phyloP scores from a whole-genome alignment of 306 rosid species.

The Dicorynia guianensis region DNA sequence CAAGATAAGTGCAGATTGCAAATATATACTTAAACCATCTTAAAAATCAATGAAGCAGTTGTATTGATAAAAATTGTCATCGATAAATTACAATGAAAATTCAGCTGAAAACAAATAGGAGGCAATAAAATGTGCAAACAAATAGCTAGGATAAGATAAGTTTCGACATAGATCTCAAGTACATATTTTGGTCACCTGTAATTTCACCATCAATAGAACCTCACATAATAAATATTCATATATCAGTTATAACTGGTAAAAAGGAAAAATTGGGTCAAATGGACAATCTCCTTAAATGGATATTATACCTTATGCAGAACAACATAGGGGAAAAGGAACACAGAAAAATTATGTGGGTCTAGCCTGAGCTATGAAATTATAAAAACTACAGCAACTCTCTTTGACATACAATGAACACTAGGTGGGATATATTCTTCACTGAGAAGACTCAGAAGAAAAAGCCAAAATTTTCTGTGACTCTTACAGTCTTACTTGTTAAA shows the following conservation, averaged over 20 bases:
- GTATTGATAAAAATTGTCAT: background rate
- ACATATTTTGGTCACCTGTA: background rate
- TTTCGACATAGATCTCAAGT: background rate
- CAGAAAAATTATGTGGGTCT: background rate
- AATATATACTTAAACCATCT: background rate
- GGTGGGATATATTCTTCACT: background rate
- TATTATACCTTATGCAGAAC: background rate
- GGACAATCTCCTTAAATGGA: background rate
- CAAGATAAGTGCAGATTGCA: background rate
- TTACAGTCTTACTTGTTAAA: background rate
- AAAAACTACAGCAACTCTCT: background rate
- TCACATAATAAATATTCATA: background rate
- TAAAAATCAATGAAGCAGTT: background rate
- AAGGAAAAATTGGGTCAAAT: background rate
- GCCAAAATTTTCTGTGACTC: background rate
- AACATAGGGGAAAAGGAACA: background rate
- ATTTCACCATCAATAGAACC: background rate
- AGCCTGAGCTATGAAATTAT: too few relatives aligned
- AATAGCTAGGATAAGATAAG: background rate
- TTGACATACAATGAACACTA: background rate
- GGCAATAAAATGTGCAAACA: background rate
- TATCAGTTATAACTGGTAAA: background rate
- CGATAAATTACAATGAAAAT: background rate
- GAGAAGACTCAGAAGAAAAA: conserved; percentile 7
- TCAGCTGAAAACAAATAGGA: background rate